Evolutionary conservation across 805 yeast genomes (phyloP).

Genomic region (Pichia rugopelliculosa): DNA sequence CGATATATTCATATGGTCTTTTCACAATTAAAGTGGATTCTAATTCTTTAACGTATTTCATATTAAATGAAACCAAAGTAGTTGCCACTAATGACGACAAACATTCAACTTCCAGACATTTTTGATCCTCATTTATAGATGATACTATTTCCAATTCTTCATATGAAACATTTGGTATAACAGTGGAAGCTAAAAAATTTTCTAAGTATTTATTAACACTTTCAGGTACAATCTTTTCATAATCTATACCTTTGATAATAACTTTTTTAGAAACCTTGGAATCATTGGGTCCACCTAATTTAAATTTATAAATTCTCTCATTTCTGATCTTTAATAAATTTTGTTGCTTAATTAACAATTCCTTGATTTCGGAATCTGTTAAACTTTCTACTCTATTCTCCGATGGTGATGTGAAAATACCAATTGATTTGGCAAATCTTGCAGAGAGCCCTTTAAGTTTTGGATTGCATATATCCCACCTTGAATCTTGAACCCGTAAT

Average conservation of each 20-base stretch:
- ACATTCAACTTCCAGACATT: conserved; percentile 42
- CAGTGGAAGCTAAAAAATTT: conserved; percentile 37
- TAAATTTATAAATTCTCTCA: conserved; percentile 10
- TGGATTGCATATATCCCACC: conserved; percentile 64
- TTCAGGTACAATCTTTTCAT: conserved; percentile 15
- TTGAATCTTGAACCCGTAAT: conserved; percentile 41
- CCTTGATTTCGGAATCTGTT: conserved; percentile 1
- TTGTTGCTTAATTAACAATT: conserved; percentile 2
- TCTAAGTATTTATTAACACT: conserved; percentile 40
- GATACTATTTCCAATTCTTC: conserved; percentile 26
- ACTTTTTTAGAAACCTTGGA: conserved; percentile 23
- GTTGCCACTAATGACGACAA: conserved; percentile 49
- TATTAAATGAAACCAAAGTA: conserved; percentile 37
- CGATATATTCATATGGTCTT: conserved; percentile 41
- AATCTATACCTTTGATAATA: conserved; percentile 19
- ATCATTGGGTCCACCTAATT: conserved; percentile 18
- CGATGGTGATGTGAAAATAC: conserved; percentile 62
- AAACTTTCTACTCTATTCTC: conserved; percentile 31
- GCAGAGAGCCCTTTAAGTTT: conserved; percentile 72
- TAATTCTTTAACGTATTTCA: conserved; percentile 26
- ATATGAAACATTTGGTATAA: conserved; percentile 33
- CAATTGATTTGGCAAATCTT: conserved; percentile 70
- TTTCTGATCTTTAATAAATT: background rate
- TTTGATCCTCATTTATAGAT: conserved; percentile 25
- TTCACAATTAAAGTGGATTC: conserved; percentile 27